Evolutionary conservation across 345 rosid genomes (phyloP).

Genomic region (Melaleuca alternifolia): DNA sequence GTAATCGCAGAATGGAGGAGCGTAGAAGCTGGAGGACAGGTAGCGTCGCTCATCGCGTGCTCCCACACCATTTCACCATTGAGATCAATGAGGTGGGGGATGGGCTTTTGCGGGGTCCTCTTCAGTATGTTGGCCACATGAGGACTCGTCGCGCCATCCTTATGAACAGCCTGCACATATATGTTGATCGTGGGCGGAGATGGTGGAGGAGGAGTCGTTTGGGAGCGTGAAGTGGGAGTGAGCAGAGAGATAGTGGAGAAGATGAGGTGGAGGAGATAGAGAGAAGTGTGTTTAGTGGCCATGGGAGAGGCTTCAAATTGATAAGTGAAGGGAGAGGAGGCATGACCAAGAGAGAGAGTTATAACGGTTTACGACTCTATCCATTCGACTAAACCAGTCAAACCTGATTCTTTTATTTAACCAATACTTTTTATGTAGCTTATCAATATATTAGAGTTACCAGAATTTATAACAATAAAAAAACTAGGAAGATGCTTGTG

Average conservation of each 20-base stretch:
- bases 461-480: no score
- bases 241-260: not conserved
- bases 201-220: not conserved
- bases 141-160: not conserved
- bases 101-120: not conserved
- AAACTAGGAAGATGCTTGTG: no score
- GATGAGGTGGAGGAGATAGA: no score
- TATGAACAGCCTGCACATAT: not conserved
- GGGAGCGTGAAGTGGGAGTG: not conserved
- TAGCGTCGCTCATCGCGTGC: slow-evolving; percentile 14
- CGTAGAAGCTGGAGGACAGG: slow-evolving; percentile 16
- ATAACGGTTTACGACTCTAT: no score
- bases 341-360: not conserved
- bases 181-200: not conserved
- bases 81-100: not conserved
- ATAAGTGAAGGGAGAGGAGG: not conserved
- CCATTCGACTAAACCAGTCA: no score
- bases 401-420: no score
- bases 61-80: not conserved
- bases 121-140: not conserved
- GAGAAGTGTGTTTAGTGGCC: no score
- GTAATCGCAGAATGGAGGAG: slow-evolving; percentile 18
- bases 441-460: no score
- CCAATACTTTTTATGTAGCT: no score
- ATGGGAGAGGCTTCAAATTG: no score